Percentiles rank a stretch among this genome's conserved stretches.
Conservation (phyloP, 2,329 filamentous ascomycete genomes). For the Geosmithia putterillii region DNA sequence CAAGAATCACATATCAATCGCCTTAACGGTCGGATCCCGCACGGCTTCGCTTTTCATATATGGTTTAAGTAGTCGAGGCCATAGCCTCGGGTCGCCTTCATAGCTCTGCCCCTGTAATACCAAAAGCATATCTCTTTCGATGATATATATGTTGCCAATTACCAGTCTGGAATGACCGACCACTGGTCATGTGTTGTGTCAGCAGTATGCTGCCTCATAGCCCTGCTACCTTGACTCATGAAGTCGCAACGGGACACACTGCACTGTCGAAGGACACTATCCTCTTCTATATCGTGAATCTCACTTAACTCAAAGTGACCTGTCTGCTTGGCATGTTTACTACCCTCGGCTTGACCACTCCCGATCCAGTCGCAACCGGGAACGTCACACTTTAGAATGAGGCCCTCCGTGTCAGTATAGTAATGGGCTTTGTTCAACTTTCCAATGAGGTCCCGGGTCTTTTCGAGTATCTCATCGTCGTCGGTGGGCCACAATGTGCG, state of each 20-base stretch:
- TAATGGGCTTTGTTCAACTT: slow-evolving; percentile 64
- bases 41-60: too few relatives aligned
- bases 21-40: too few relatives aligned
- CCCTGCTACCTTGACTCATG: slow-evolving; percentile 52
- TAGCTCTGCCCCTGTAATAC: too few relatives aligned
- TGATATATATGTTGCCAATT: neutral
- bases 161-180: slow-evolving; percentile 22
- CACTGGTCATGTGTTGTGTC: slow-evolving; percentile 45
- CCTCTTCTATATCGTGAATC: slow-evolving; percentile 71
- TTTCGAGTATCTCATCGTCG: slow-evolving; percentile 57
- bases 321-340: slow-evolving; percentile 48
- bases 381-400: slow-evolving; percentile 65
- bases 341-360: slow-evolving; percentile 50
- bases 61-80: too few relatives aligned
- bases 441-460: slow-evolving; percentile 50
- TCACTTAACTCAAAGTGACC: slow-evolving; percentile 48
- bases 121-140: too few relatives aligned
- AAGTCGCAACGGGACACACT: slow-evolving; percentile 49
- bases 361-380: slow-evolving; percentile 52
- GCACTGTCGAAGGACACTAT: slow-evolving; percentile 66
- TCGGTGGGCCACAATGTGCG: slow-evolving; percentile 42
- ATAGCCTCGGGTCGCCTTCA: too few relatives aligned
- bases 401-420: slow-evolving; percentile 76
- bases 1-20: too few relatives aligned
- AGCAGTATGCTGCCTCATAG: slow-evolving; percentile 43